These are phyloP conservation scores for Lentinula detonsa DNA, from an alignment of 768 basidiomycete genomes.

Conservation along the genomic window DNA sequence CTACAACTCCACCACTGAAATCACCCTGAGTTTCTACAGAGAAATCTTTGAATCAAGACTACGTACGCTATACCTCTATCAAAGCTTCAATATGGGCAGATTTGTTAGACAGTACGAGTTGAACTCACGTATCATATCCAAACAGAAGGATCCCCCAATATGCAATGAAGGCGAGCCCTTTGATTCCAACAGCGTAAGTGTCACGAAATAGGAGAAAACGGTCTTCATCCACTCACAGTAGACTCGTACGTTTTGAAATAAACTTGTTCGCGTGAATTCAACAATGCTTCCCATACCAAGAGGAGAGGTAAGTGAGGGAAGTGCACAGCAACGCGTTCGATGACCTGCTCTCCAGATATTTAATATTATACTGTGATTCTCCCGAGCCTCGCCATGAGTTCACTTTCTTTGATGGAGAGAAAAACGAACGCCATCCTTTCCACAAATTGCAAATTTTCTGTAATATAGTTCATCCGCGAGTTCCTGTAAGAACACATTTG, in stretches of 20 bases:
- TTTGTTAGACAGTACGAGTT: background rate
- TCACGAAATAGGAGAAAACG: background rate
- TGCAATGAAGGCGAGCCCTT: constrained; percentile 1
- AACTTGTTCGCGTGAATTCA: background rate
- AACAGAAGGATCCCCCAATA: constrained; percentile 1
- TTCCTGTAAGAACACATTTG: too few relatives aligned
- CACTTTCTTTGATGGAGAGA: background rate
- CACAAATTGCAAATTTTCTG: too few relatives aligned
- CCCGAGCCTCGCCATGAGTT: background rate
- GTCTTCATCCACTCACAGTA: background rate
- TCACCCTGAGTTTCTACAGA: background rate
- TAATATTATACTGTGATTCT: background rate
- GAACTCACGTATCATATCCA: constrained; percentile 2
- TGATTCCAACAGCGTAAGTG: background rate
- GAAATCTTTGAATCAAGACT: background rate
- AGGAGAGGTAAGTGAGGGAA: too few relatives aligned
- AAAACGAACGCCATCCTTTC: background rate
- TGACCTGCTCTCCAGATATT: background rate
- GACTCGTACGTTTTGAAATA: background rate
- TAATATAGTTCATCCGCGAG: too few relatives aligned
- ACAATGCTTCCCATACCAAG: background rate
- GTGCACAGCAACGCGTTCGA: too few relatives aligned
- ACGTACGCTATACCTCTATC: constrained; percentile 1
- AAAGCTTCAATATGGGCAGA: too few relatives aligned
- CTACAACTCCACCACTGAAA: constrained; percentile 36